A percentile compares a stretch with the other conserved stretches of the same genome.
Conservation (phyloP, 2,329 filamentous ascomycete species). For the Paracorniculantispora psalliotae region DNA sequence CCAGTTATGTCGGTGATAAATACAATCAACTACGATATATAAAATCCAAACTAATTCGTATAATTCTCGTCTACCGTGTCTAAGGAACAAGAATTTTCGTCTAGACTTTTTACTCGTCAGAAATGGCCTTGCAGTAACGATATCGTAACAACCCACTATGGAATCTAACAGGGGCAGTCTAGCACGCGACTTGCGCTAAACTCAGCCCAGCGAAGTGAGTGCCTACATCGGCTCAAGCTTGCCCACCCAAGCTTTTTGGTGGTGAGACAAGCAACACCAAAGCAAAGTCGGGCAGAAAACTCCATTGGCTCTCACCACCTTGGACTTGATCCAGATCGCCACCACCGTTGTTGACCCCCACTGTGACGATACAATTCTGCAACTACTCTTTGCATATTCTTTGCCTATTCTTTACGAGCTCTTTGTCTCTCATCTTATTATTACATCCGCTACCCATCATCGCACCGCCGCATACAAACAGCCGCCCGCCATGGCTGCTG, state of each 20-base stretch:
- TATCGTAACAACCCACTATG: not conserved
- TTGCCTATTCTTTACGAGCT: not conserved
- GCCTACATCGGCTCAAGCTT: too few relatives aligned
- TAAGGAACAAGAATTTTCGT: too few relatives aligned
- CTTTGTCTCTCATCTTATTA: not conserved
- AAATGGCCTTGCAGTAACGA: too few relatives aligned
- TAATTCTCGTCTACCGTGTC: too few relatives aligned
- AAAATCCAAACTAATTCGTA: too few relatives aligned
- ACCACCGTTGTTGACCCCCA: not conserved
- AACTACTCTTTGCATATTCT: not conserved
- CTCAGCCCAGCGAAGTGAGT: not conserved
- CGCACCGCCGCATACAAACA: not conserved
- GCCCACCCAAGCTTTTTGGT: too few relatives aligned
- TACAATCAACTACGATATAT: too few relatives aligned
- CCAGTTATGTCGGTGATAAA: too few relatives aligned
- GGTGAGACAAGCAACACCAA: not conserved
- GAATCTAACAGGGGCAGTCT: not conserved
- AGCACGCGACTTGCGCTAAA: conserved; percentile 9
- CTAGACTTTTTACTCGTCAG: too few relatives aligned
- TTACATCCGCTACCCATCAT: not conserved
- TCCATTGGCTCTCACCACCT: conserved; percentile 8
- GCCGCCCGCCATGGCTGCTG: conserved; percentile 36
- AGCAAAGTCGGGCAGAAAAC: conserved; percentile 12
- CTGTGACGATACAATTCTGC: not conserved
- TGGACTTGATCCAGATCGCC: not conserved